These are phyloP conservation scores for Alternaria brassicicola DNA, from an alignment of 2,329 filamentous ascomycete genomes.

Conservation along the genomic window DNA sequence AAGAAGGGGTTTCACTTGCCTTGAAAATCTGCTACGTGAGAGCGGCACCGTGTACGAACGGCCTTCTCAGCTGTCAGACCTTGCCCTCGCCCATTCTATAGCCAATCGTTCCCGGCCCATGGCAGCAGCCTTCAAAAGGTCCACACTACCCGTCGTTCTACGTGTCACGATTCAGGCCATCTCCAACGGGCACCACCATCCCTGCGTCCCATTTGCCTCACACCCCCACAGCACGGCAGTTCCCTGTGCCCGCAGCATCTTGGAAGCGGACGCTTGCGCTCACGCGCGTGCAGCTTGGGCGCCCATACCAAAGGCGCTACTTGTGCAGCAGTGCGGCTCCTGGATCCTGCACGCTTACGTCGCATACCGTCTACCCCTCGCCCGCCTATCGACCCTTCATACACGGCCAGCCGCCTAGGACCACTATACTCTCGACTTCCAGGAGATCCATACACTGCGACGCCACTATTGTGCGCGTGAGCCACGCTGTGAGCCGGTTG, in stretches of 20 bases:
- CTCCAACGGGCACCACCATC: constrained; percentile 24
- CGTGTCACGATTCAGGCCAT: constrained; percentile 26
- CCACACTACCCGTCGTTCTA: constrained; percentile 21
- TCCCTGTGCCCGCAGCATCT: constrained; percentile 42
- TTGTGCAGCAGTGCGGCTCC: constrained; percentile 33
- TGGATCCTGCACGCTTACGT: constrained; percentile 32
- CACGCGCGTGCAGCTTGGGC: constrained; percentile 27
- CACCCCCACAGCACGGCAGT: constrained; percentile 48
- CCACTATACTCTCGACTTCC: constrained; percentile 22
- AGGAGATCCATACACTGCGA: constrained; percentile 26
- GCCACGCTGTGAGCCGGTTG: constrained; percentile 43
- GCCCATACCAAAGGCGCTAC: constrained; percentile 22
- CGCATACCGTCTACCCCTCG: constrained; percentile 35
- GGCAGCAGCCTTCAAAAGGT: constrained; percentile 16
- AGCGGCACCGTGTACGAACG: constrained; percentile 23
- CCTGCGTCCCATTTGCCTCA: constrained; percentile 31
- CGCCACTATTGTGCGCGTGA: constrained; percentile 45
- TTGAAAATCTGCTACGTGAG: constrained; percentile 24
- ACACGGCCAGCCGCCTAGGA: constrained; percentile 21
- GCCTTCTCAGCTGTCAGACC: constrained; percentile 24
- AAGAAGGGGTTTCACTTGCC: constrained; percentile 19
- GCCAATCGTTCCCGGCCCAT: constrained; percentile 22
- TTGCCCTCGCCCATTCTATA: constrained; percentile 20
- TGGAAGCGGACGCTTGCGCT: constrained; percentile 29
- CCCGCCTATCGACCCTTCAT: constrained; percentile 31